Conservation (phyloP, 805 yeast species). For the Saccharomycopsis olivae region DNA sequence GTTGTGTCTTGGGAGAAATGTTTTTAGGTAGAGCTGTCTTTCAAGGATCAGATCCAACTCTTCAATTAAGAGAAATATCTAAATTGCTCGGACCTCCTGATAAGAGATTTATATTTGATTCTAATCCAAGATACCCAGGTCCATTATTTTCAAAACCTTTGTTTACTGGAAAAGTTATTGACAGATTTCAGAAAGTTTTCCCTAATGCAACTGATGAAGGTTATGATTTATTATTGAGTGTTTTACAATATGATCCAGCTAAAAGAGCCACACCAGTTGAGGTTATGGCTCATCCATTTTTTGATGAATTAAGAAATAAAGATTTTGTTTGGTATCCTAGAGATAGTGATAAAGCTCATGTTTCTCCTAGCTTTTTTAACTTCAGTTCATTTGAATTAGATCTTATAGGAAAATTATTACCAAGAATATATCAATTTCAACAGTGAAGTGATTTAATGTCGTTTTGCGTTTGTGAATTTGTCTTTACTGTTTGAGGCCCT, state of each 20-base stretch:
- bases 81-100: constrained; percentile 87
- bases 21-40: constrained; percentile 87
- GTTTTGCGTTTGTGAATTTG: too few species aligned
- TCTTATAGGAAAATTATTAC: constrained; percentile 26
- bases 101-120: constrained; percentile 56
- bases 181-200: constrained; percentile 54
- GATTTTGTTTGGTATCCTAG: constrained; percentile 44
- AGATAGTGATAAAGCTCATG: constrained; percentile 27
- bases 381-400: constrained; percentile 61
- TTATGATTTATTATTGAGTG: constrained; percentile 67
- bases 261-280: constrained; percentile 69
- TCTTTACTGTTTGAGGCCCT: too few species aligned
- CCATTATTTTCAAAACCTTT: constrained; percentile 60
- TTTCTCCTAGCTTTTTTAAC: constrained; percentile 46
- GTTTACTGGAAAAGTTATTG: constrained; percentile 42
- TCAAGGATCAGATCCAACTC: constrained; percentile 83
- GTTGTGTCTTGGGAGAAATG: constrained; percentile 95
- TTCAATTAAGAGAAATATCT: constrained; percentile 84
- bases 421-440: constrained; percentile 14
- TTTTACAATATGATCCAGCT: constrained; percentile 87
- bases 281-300: constrained; percentile 81
- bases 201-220: constrained; percentile 78
- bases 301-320: constrained; percentile 66
- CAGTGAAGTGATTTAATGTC: too few species aligned
- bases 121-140: constrained; percentile 68